These are phyloP conservation scores for Penicillium mononematosum DNA, from an alignment of 495 filamentous ascomycete species.

Conservation along the genomic window DNA sequence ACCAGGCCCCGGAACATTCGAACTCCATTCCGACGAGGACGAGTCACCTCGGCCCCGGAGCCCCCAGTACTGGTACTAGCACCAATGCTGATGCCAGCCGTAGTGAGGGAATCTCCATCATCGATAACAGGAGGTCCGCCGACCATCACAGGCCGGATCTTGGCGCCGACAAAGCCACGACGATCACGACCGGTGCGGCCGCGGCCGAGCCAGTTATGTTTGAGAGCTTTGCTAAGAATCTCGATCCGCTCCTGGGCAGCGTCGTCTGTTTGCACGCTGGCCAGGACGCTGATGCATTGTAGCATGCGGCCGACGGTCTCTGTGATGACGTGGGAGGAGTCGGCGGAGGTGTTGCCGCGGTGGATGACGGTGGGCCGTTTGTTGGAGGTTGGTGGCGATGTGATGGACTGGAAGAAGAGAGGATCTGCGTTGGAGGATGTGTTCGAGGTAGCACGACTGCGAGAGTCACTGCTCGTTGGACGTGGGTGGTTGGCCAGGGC, in stretches of 20 bases:
- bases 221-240: conserved; percentile 76
- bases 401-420: conserved; percentile 52
- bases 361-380: conserved; percentile 45
- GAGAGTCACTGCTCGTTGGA: conserved; percentile 43
- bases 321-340: conserved; percentile 78
- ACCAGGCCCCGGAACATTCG: conserved; percentile 13
- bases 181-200: conserved; percentile 87
- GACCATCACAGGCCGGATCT: conserved; percentile 45
- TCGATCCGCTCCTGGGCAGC: conserved; percentile 79
- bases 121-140: conserved; percentile 25
- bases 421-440: conserved; percentile 63
- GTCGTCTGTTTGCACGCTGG: conserved; percentile 69
- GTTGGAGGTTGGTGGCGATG: conserved; percentile 38
- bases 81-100: conserved; percentile 29
- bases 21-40: conserved; percentile 32
- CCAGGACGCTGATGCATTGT: conserved; percentile 90
- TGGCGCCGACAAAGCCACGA: conserved; percentile 79
- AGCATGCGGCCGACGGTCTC: conserved; percentile 95
- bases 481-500: conserved; percentile 46
- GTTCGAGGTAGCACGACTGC: conserved; percentile 80
- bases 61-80: conserved; percentile 29
- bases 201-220: conserved; percentile 93
- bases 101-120: conserved; percentile 27
- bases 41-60: conserved; percentile 27
- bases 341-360: conserved; percentile 37